Evolutionary conservation across 2,329 filamentous ascomycete species (phyloP).

Genomic region (Delphinella strobiligena): DNA sequence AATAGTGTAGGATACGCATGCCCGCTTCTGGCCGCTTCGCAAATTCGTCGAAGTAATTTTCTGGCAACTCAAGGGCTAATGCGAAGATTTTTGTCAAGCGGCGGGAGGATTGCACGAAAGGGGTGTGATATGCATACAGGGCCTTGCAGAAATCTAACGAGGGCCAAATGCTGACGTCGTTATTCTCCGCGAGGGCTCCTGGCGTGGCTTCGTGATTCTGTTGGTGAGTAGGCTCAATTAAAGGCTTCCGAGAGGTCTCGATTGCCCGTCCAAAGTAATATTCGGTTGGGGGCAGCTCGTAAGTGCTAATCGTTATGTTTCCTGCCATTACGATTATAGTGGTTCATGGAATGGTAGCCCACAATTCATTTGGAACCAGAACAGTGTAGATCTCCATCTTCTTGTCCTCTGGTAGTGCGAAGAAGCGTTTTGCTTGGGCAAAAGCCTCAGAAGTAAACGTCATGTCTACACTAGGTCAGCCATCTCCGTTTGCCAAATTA

Average conservation of each 20-base stretch:
- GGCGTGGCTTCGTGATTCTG: not conserved
- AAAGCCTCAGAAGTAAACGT: no score
- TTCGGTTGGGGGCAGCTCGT: not conserved
- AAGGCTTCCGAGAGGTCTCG: constrained; percentile 17
- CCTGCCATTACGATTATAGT: not conserved
- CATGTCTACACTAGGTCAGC: no score
- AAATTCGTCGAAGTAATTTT: constrained; percentile 27
- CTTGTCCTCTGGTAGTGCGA: constrained; percentile 30
- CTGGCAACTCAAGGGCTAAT: constrained; percentile 27
- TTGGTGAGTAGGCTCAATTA: constrained; percentile 13
- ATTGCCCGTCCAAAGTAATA: not conserved
- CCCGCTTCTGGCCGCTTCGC: constrained; percentile 23
- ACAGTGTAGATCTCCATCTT: constrained; percentile 36
- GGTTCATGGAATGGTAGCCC: constrained; percentile 22
- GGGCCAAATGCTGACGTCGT: constrained; percentile 1
- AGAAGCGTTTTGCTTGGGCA: constrained; percentile 26
- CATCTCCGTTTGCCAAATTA: no score
- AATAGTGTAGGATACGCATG: constrained; percentile 31
- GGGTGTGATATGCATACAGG: no score
- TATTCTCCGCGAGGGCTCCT: not conserved
- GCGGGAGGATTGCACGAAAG: no score
- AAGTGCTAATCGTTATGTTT: not conserved
- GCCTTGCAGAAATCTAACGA: not conserved
- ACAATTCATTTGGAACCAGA: constrained; percentile 23
- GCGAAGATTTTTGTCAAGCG: constrained; percentile 29